These are phyloP conservation scores for Sophora flavescens DNA, from an alignment of 306 rosid species.

Conservation along the genomic window DNA sequence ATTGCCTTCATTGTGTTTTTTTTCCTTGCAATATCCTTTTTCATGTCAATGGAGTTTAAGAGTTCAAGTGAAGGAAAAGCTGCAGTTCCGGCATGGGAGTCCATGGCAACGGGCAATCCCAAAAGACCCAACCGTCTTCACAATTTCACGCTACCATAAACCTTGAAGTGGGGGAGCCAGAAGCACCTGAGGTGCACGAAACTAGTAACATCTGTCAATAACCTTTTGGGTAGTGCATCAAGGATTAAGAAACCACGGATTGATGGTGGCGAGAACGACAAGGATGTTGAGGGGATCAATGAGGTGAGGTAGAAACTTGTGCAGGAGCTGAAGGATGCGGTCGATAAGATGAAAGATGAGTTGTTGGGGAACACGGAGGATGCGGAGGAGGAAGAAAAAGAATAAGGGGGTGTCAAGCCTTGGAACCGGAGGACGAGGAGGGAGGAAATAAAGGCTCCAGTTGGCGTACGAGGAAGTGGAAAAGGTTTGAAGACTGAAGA, in stretches of 20 bases:
- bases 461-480: neutral
- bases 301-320: neutral
- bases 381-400: neutral
- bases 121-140: slow-evolving; percentile 71
- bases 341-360: neutral
- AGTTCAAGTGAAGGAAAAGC: slow-evolving; percentile 37
- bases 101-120: slow-evolving; percentile 61
- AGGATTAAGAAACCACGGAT: too few relatives aligned
- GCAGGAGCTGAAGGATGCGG: neutral
- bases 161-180: too few relatives aligned
- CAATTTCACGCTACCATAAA: slow-evolving; percentile 62
- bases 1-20: neutral
- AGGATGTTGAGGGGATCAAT: neutral
- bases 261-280: too few relatives aligned
- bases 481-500: neutral
- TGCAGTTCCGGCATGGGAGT: slow-evolving; percentile 24
- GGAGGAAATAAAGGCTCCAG: neutral
- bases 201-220: too few relatives aligned
- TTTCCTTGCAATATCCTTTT: neutral
- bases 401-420: neutral
- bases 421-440: neutral
- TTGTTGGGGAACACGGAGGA: neutral
- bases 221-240: too few relatives aligned
- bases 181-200: too few relatives aligned
- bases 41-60: slow-evolving; percentile 53